Evolutionary conservation across 805 yeast species (phyloP).

Genomic region (Wickerhamiella dianesei): DNA sequence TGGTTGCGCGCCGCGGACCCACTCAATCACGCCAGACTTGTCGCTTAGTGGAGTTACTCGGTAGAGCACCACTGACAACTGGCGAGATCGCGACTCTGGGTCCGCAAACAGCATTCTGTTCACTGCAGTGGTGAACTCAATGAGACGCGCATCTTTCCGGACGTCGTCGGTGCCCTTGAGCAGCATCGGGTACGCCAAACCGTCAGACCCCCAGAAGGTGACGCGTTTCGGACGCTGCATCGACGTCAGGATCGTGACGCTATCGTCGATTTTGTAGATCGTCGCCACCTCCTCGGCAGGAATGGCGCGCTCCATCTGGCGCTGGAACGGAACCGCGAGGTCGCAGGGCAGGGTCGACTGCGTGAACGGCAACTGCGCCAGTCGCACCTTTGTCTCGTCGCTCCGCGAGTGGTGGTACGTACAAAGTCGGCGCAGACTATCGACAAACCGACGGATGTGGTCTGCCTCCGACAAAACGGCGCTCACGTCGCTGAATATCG

Average conservation of each 20-base stretch:
- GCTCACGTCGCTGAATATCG: neutral
- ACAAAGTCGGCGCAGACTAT: neutral
- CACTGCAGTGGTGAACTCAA: constrained; percentile 81
- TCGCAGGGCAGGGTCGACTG: neutral
- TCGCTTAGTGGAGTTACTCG: constrained; percentile 82
- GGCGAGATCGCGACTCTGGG: constrained; percentile 59
- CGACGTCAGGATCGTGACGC: constrained; percentile 60
- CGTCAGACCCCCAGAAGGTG: constrained; percentile 65
- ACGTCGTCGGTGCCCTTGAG: constrained; percentile 85
- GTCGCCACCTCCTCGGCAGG: constrained; percentile 8
- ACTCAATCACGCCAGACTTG: constrained; percentile 79
- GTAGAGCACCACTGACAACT: constrained; percentile 60
- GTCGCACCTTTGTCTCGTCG: constrained; percentile 35
- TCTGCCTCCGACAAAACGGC: neutral
- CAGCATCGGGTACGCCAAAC: constrained; percentile 55
- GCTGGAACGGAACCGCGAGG: constrained; percentile 20
- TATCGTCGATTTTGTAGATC: constrained; percentile 52
- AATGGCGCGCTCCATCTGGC: constrained; percentile 14
- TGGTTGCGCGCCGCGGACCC: constrained; percentile 67
- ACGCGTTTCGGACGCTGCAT: constrained; percentile 79
- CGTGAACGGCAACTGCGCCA: neutral
- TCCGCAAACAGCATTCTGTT: constrained; percentile 56
- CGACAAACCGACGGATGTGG: neutral
- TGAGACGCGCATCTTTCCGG: constrained; percentile 84
- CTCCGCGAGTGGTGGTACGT: constrained; percentile 34